Evolutionary conservation across 768 basidiomycete species (phyloP).

Genomic region (Podaxis pistillaris): DNA sequence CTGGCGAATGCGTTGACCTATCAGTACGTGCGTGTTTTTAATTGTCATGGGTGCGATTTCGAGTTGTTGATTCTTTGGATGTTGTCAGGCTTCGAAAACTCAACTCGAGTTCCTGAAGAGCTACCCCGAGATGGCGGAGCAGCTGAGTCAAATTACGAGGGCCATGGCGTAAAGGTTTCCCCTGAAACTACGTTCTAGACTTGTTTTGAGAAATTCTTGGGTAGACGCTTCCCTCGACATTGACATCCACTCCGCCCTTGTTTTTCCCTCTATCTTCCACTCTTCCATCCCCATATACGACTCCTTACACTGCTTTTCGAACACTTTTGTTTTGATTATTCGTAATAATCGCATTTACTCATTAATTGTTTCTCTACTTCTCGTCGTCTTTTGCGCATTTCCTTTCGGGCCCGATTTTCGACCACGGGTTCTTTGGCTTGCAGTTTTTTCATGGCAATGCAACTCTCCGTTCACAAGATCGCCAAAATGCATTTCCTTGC

Average conservation of each 20-base stretch:
- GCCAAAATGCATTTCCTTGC: neutral
- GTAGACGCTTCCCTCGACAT: neutral
- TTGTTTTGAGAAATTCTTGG: neutral
- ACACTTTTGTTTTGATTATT: neutral
- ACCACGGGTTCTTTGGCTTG: neutral
- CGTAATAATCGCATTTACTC: neutral
- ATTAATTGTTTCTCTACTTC: neutral
- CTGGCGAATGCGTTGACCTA: conserved; percentile 75
- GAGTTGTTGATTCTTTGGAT: neutral
- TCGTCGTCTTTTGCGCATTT: neutral
- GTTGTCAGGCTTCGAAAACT: conserved; percentile 67
- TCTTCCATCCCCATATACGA: neutral
- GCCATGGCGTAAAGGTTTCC: conserved; percentile 17
- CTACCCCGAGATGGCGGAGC: conserved; percentile 83
- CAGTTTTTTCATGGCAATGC: neutral
- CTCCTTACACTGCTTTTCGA: neutral
- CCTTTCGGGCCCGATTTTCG: neutral
- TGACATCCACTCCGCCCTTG: neutral
- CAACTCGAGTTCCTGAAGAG: conserved; percentile 81
- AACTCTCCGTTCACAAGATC: conserved; percentile 12
- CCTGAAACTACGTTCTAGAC: neutral
- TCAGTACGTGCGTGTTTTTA: conserved; percentile 59
- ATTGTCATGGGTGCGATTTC: conserved; percentile 2
- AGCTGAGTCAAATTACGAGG: conserved; percentile 47
- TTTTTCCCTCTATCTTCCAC: neutral